These are phyloP conservation scores for Tilletia walkeri DNA, from an alignment of 1,284 basidiomycete genomes.

Conservation along the genomic window DNA sequence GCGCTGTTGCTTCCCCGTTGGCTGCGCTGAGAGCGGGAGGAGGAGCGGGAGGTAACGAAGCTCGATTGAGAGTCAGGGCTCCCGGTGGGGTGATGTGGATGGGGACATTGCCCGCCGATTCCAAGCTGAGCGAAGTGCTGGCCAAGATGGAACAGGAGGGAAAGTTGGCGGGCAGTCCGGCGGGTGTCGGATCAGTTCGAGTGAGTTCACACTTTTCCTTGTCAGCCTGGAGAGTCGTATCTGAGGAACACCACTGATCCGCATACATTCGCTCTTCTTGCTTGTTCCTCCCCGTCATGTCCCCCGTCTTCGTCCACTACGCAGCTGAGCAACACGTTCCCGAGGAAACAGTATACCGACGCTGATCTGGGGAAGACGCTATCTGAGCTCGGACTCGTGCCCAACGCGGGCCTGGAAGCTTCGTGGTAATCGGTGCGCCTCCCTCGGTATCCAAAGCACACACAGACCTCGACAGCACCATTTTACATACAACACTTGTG, in stretches of 20 bases:
- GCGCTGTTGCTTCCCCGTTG: conserved; percentile 29
- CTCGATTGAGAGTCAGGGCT: conserved; percentile 45
- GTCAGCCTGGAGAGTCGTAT: neutral
- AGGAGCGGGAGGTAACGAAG: conserved; percentile 33
- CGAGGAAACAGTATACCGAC: conserved; percentile 45
- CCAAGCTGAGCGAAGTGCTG: conserved; percentile 40
- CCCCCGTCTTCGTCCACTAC: neutral
- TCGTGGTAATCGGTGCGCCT: neutral
- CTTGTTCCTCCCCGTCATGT: neutral
- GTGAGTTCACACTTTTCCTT: neutral
- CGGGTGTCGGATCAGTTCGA: neutral
- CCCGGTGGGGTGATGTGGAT: conserved; percentile 46
- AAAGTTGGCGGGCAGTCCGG: conserved; percentile 30
- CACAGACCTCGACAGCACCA: too few species aligned
- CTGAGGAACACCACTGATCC: too few species aligned
- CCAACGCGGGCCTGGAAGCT: conserved; percentile 52
- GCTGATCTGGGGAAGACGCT: conserved; percentile 44
- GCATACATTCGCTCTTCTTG: neutral
- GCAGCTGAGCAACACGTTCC: conserved; percentile 53
- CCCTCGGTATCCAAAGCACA: too few species aligned
- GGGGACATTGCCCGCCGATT: conserved; percentile 43
- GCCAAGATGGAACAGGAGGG: conserved; percentile 38
- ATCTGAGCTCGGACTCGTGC: conserved; percentile 50
- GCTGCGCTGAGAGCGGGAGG: conserved; percentile 20
- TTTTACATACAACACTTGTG: too few species aligned